Conservation (phyloP, 2,329 filamentous ascomycete genomes). For the Karstenula rhodostoma region DNA sequence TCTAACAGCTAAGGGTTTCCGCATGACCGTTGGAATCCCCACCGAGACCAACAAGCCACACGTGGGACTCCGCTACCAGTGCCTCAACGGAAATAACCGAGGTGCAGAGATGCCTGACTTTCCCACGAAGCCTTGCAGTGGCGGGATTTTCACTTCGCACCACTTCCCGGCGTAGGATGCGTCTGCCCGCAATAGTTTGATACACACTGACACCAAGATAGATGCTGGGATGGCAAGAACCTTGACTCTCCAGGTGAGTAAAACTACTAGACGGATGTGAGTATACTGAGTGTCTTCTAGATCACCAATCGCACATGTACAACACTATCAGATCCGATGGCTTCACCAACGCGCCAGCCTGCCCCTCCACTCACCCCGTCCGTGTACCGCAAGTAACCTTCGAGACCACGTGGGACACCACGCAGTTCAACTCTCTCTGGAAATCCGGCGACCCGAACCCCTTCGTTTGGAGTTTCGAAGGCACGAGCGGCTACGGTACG, state of each 20-base stretch:
- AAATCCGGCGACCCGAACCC: conserved; percentile 20
- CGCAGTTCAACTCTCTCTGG: conserved; percentile 38
- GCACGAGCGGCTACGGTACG: conserved; percentile 24
- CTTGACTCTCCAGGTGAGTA: conserved; percentile 49
- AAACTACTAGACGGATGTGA: no score
- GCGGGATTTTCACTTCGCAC: conserved; percentile 35
- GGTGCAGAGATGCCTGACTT: conserved; percentile 27
- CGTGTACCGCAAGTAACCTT: conserved; percentile 35
- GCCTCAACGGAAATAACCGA: conserved; percentile 30
- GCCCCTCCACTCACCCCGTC: conserved; percentile 32
- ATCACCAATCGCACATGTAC: conserved; percentile 51
- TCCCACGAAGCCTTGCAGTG: conserved; percentile 34
- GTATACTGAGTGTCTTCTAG: conserved; percentile 17
- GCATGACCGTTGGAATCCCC: conserved; percentile 41
- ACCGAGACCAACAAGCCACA: conserved; percentile 32
- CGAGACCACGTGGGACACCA: conserved; percentile 35
- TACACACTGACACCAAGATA: no score
- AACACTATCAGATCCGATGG: conserved; percentile 30
- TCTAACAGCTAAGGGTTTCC: conserved; percentile 27
- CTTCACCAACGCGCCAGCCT: conserved; percentile 32
- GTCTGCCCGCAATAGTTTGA: no score
- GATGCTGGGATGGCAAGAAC: conserved; percentile 57
- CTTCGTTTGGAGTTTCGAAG: conserved; percentile 27
- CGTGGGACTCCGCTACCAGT: conserved; percentile 34
- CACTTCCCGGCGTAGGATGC: no score